Percentiles rank a stretch among this genome's conserved stretches.
Evolutionary conservation across 192 early-diverging fungal genomes (phyloP).

Genomic region (Helicostylum pulchrum): DNA sequence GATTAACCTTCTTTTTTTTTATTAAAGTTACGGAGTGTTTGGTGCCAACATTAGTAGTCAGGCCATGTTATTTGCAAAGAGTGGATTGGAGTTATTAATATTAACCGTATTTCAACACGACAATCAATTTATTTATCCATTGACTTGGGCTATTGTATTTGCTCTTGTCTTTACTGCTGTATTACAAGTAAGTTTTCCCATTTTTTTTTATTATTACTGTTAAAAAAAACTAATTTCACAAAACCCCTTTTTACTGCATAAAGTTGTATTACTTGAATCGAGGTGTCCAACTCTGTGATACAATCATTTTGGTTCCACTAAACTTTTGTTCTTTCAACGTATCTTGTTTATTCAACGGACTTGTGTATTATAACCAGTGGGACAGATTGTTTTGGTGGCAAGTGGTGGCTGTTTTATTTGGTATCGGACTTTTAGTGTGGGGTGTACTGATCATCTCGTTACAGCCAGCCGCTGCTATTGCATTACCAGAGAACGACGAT

Average conservation of each 20-base stretch:
- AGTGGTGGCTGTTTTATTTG: constrained; percentile 63
- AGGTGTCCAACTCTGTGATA: constrained; percentile 71
- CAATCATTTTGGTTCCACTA: constrained; percentile 73
- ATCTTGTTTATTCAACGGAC: constrained; percentile 68
- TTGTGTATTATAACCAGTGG: constrained; percentile 79
- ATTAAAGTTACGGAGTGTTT: constrained; percentile 60
- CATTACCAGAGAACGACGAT: neutral
- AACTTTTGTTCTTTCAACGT: constrained; percentile 76
- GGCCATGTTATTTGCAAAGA: constrained; percentile 75
- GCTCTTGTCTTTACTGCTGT: constrained; percentile 56
- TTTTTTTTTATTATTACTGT: neutral
- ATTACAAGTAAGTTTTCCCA: constrained; percentile 46
- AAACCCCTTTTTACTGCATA: constrained; percentile 9
- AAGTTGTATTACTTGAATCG: constrained; percentile 77
- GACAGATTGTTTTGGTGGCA: constrained; percentile 58
- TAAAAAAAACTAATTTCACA: neutral
- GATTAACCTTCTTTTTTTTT: too few relatives aligned
- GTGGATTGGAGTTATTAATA: constrained; percentile 68
- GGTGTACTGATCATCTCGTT: constrained; percentile 69
- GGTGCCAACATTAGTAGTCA: constrained; percentile 75
- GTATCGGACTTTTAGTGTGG: constrained; percentile 59
- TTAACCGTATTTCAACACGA: constrained; percentile 53
- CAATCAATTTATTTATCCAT: constrained; percentile 71
- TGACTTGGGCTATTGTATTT: constrained; percentile 66
- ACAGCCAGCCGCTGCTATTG: constrained; percentile 9